Evolutionary conservation across 805 yeast species (phyloP), one percentile per base, ranked within the genome.

Genomic region (Hanseniaspora guilliermondii): DNA sequence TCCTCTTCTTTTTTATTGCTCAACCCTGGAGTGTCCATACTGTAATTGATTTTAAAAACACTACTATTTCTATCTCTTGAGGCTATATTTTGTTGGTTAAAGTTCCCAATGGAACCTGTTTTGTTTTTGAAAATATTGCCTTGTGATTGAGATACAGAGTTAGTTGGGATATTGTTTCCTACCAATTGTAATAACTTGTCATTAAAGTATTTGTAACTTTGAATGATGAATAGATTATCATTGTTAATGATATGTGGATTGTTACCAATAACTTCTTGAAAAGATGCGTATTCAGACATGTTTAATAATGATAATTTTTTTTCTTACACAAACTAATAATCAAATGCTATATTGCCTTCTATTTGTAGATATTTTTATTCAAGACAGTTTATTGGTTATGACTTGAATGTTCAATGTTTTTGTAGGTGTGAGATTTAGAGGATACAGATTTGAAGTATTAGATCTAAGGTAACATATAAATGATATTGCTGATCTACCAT

Each of bases 171-270:
- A 16, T 44, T 42, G 33, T 30, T 52, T 4, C 16, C 41, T 16
- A 52, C 49, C 11, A 52, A 16, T 3, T 52, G 42, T 17, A 52
- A 44, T 7, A 52, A 41, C 25, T 44, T 52, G 25, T 52, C 55
- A 37, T 44, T 52, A 24, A 52, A 52, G 30, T 52, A 52, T 12
- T 52, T 52, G 21, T 52, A 52, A 37, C 55, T 52, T 37, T 52
- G 55, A n/a, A 52, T 44, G n/a, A 52, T 37, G 30, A 52, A 52
- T 2, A 52, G 45, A 11, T 52, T 41, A n/a, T 52, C 49, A 22
- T 52, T 52, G 33, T 30, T 37, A 19, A 36, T 44, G 7, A 52
- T 52, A n/a, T 52, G 44, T 3, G 38, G 16, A 22, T 52, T 52
- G 35, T 44, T 52, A 3, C 49, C 55, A 37, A 52, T 44, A 12